phyloP scores from a whole-genome alignment of 495 filamentous ascomycete species.

The Trichoderma asperelloides region DNA sequence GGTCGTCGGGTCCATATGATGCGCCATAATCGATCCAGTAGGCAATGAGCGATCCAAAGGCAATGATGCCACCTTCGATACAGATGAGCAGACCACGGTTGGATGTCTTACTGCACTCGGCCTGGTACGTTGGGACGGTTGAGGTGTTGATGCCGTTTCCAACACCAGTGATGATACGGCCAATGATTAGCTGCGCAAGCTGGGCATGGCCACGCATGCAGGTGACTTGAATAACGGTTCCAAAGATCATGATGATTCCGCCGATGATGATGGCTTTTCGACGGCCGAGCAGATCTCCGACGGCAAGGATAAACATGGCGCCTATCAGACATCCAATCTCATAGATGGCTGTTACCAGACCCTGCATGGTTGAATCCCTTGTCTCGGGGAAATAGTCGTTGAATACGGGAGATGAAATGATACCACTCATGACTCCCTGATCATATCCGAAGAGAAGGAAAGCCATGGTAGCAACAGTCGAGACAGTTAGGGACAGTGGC shows the following conservation, averaged over 20 bases:
- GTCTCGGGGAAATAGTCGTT: conserved; percentile 61
- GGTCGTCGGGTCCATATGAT: conserved; percentile 47
- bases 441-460: conserved; percentile 71
- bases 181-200: conserved; percentile 53
- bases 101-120: conserved; percentile 54
- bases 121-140: conserved; percentile 63
- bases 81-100: conserved; percentile 69
- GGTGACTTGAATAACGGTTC: conserved; percentile 50
- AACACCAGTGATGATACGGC: conserved; percentile 54
- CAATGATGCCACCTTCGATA: conserved; percentile 68
- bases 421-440: conserved; percentile 66
- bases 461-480: conserved; percentile 61
- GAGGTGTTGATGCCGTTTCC: conserved; percentile 48
- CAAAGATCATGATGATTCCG: conserved; percentile 46
- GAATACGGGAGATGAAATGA: conserved; percentile 66
- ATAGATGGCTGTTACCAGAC: conserved; percentile 54
- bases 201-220: conserved; percentile 31
- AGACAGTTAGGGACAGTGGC: conserved; percentile 53
- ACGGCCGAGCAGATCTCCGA: conserved; percentile 55
- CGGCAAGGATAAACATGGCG: conserved; percentile 50
- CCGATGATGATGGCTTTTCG: conserved; percentile 51
- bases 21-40: conserved; percentile 60
- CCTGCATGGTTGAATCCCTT: conserved; percentile 29
- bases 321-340: conserved; percentile 64
- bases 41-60: conserved; percentile 61